phyloP scores from a whole-genome alignment of 306 rosid species.

The Casuarina glauca region DNA sequence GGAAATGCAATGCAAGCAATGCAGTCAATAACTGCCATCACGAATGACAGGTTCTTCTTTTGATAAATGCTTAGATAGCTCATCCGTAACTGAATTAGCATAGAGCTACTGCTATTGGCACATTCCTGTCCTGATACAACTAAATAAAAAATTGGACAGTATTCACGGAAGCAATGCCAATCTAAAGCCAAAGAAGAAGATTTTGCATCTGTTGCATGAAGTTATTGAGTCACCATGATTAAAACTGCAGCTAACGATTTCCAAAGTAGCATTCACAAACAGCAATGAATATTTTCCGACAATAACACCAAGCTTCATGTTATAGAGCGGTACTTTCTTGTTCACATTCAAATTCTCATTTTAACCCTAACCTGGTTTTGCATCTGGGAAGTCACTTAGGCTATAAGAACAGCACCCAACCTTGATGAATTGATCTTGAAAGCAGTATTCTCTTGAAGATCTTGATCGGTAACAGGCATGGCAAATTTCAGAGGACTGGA shows the following conservation, averaged over 20 bases:
- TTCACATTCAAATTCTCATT: background rate
- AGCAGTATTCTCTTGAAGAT: conserved; percentile 32
- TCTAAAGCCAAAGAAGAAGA: background rate
- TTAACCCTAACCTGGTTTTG: conserved; percentile 67
- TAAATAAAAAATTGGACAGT: background rate
- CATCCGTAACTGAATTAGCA: background rate
- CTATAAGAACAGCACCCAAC: conserved; percentile 39
- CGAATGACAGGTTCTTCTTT: background rate
- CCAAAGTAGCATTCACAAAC: background rate
- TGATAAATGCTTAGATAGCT: background rate
- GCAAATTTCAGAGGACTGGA: conserved; percentile 36
- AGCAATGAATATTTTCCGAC: background rate
- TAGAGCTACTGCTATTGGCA: background rate
- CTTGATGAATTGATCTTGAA: conserved; percentile 34
- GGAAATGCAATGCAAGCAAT: background rate
- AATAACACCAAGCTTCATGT: background rate
- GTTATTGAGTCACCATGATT: background rate
- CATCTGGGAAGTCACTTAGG: conserved; percentile 79
- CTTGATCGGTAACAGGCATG: conserved; percentile 37
- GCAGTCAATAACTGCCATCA: background rate
- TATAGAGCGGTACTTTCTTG: background rate
- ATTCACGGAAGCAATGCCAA: background rate
- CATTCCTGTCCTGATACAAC: background rate
- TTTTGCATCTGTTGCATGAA: background rate
- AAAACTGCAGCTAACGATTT: background rate